Evolutionary conservation across 495 filamentous ascomycete species (phyloP).

Genomic region (Aspergillus bridgeri): DNA sequence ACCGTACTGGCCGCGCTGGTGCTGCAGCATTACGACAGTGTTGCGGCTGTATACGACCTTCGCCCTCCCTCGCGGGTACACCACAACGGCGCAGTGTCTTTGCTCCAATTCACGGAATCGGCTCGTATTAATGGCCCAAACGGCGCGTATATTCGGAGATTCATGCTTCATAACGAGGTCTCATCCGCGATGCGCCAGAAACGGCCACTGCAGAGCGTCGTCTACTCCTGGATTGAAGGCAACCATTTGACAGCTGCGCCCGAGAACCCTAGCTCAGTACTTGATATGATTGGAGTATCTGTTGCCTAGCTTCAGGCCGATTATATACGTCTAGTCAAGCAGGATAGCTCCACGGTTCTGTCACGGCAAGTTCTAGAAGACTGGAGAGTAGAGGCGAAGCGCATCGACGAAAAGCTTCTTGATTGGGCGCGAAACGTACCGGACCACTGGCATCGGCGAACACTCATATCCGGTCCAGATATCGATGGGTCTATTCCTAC

Average conservation of each 20-base stretch:
- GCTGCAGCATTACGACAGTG: slow-evolving; percentile 16
- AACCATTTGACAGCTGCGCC: neutral
- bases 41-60: slow-evolving; percentile 10
- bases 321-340: neutral
- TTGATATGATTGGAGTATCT: neutral
- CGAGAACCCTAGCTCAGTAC: neutral
- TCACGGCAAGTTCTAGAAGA: neutral
- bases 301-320: neutral
- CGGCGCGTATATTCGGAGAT: neutral
- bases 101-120: slow-evolving; percentile 8
- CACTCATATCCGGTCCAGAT: slow-evolving; percentile 10
- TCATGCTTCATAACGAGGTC: neutral
- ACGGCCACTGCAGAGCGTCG: neutral
- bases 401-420: slow-evolving; percentile 7
- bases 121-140: neutral
- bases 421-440: slow-evolving; percentile 10
- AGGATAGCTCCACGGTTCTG: neutral
- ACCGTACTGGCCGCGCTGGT: slow-evolving; percentile 12
- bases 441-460: slow-evolving; percentile 8
- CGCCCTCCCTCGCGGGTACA: slow-evolving; percentile 7
- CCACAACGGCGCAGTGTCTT: slow-evolving; percentile 14
- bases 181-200: neutral
- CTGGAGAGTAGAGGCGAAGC: slow-evolving; percentile 11
- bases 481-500: slow-evolving; percentile 14
- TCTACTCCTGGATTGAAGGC: neutral